Base-by-base conservation (phyloP, 495 filamentous ascomycete genomes). In the Aspergillus coremiiformis region DNA sequence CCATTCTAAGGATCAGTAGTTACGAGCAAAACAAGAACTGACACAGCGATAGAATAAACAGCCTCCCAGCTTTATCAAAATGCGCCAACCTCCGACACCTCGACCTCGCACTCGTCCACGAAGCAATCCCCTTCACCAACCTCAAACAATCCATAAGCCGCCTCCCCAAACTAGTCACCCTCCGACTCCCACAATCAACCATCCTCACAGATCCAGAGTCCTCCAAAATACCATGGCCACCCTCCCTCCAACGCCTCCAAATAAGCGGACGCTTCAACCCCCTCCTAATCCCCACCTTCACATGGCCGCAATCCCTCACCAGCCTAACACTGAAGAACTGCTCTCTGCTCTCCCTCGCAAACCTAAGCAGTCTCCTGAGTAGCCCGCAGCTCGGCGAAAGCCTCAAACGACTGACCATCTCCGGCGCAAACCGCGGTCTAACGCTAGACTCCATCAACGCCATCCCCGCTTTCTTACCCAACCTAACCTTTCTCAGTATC, bases 31-130 rank as follows among this genome's bases (percentile, higher is more conserved):
- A n/a, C n/a, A n/a, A n/a, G n/a, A n/a, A n/a, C n/a, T n/a, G n/a
- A n/a, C n/a, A n/a, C n/a, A n/a, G n/a, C n/a, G n/a, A n/a, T 39
- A 76, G 75, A 8, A 66, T 83, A 39, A 85, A 84, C 54, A 81
- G 78, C 55, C 76, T 87, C 50, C 79, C 83, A 10, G 71, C 81
- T 11, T 63, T 89, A 14, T 70, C 76, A 11, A 84, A 86, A 71
- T 86, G 84, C 64, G 56, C 58, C 9, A 65, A 75, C 8, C 71
- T 88, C 8, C 63, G 63, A 4, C 35, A 66, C 35, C 70, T 89
- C 22, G 78, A 89, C 56, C 70, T 89, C 27, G 76, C 73, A 12
- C 74, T 85, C 20, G 74, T 87, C 17, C 67, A 66, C 6, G 79
- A 82, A 29, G 65, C 71, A 0, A 71, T 87, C 17, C 62, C 63